Evolutionary conservation across 1,139 yeast genomes (phyloP), one percentile per base, ranked within the genome.

Genomic region (Suzukiozyma palmioleophila): DNA sequence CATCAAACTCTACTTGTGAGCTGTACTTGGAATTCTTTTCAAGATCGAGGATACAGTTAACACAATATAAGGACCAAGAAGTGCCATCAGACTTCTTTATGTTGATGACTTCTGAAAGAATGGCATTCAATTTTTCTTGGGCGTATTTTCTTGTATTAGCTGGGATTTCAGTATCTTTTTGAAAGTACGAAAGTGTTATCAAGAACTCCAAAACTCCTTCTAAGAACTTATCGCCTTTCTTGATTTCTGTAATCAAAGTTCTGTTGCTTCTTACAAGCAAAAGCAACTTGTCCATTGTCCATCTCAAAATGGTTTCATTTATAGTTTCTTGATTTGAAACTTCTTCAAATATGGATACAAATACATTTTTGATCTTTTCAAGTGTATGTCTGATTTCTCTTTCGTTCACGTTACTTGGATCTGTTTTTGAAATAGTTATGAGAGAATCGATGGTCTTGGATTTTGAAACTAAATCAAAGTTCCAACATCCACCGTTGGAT

Each of bases 401-500:
- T 39, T 52, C 54, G 8, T 40, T 42, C 16, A 48, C 51, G 2
- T 48, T 44, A 14, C 45, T 44, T 5, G 46, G 50, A 6, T 51
- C 40, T 12, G 50, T 52, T 25, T 48, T 49, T 28, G 75, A 59
- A 39, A 45, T 64, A 38, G 43, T 77, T 43, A 70, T 44, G 15
- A 87, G 62, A n/a, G 64, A 60, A 39, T 79, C 82, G 11, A 79
- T 64, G 0, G 89, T 77, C 55, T 82, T 86, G 0, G 92, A 68
- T 53, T 84, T 88, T 3, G 96, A 84, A 26, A 85, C 58, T 44
- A 77, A 72, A 58, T 92, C 97, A 61, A 90, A 89, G 48, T 81
- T 81, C 75, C 76, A 70, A 36, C 84, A 69, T 3, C 85, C 79
- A 8, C 87, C 85, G 35, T 60, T 59, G 2, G 62, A 54, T 32